Evolutionary conservation across 257 asterid species (phyloP).

Genomic region (Solanum etuberosum): DNA sequence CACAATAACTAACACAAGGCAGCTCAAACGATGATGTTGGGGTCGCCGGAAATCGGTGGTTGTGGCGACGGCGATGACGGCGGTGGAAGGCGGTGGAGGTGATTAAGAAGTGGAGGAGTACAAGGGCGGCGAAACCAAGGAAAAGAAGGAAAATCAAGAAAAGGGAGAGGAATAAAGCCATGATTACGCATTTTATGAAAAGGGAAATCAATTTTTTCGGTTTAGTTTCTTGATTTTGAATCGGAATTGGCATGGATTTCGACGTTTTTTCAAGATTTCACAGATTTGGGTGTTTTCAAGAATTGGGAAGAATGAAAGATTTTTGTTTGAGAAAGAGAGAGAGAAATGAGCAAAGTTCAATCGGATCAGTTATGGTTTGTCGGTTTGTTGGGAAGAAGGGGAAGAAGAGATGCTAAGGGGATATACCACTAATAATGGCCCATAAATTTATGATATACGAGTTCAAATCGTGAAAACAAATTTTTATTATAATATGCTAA

Average conservation of each 20-base stretch:
- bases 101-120: conserved; percentile 67
- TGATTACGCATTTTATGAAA: conserved; percentile 55
- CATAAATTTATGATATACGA: not conserved
- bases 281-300: not conserved
- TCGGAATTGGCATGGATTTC: not conserved
- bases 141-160: conserved; percentile 79
- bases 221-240: conserved; percentile 1
- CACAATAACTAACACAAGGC: conserved; percentile 27
- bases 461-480: no score
- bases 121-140: conserved; percentile 73
- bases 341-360: not conserved
- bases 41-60: not conserved
- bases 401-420: not conserved
- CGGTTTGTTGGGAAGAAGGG: not conserved
- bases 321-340: not conserved
- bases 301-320: not conserved
- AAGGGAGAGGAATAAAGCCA: conserved; percentile 48
- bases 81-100: conserved; percentile 48
- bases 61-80: conserved; percentile 26
- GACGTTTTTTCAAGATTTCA: not conserved
- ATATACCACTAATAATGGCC: not conserved
- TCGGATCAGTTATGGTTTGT: not conserved
- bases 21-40: not conserved
- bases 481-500: no score
- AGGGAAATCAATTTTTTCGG: conserved; percentile 28